Evolutionary conservation across 2,329 filamentous ascomycete species (phyloP).

Genomic region (Dendrostoma leiphaemia): DNA sequence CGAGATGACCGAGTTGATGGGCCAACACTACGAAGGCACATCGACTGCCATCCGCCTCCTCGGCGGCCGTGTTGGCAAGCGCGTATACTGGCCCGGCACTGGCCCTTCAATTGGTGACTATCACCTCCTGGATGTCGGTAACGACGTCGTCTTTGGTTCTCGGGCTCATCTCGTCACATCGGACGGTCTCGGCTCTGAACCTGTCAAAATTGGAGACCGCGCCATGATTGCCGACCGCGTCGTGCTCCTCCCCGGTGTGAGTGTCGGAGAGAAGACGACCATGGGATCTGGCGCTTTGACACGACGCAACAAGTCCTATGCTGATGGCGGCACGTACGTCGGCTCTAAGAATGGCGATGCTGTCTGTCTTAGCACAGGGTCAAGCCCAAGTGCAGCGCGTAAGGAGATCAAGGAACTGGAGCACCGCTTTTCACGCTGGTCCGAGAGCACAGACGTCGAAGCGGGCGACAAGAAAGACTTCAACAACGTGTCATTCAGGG

Average conservation of each 20-base stretch:
- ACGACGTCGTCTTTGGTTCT: slow-evolving; percentile 60
- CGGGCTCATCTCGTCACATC: slow-evolving; percentile 52
- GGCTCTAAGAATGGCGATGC: slow-evolving; percentile 51
- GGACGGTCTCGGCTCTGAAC: slow-evolving; percentile 47
- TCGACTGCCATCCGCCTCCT: slow-evolving; percentile 48
- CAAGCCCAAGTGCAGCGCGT: background rate
- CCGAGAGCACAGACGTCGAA: background rate
- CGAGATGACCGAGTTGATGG: slow-evolving; percentile 48
- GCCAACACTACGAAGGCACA: slow-evolving; percentile 54
- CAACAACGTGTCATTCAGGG: background rate
- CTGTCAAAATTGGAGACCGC: slow-evolving; percentile 43
- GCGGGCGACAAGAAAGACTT: background rate
- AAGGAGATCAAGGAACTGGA: background rate
- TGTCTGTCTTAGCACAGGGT: slow-evolving; percentile 33
- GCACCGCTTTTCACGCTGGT: slow-evolving; percentile 13
- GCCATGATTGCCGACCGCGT: slow-evolving; percentile 59
- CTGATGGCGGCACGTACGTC: slow-evolving; percentile 46
- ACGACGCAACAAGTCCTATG: slow-evolving; percentile 41
- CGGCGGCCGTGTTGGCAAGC: slow-evolving; percentile 50
- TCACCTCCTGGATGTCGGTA: slow-evolving; percentile 52
- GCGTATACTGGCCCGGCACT: slow-evolving; percentile 57
- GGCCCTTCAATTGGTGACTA: slow-evolving; percentile 53
- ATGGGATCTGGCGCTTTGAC: slow-evolving; percentile 55
- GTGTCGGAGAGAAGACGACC: slow-evolving; percentile 45
- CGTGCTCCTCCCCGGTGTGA: slow-evolving; percentile 48